Evolutionary conservation across 495 filamentous ascomycete species (phyloP), one percentile per base, ranked within the genome.

Genomic region (Penicillium parvum): DNA sequence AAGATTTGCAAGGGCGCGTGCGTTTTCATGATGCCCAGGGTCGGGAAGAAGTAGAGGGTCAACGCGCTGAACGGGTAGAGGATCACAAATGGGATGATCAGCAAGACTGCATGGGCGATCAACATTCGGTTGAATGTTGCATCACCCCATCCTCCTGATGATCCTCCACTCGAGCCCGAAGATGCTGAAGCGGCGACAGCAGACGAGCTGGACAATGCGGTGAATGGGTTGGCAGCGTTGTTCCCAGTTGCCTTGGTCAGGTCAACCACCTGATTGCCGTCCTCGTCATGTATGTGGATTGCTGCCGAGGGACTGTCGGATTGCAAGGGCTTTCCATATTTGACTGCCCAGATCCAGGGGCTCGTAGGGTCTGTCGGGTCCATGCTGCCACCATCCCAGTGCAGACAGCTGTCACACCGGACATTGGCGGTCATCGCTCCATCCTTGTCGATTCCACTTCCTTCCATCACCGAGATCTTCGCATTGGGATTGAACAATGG

Each of bases 281-380:
- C 26, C 12, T 35, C 38, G 49, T 80, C 74, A 58, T 95, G 89
- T 42, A 81, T 66, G 7, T 28, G 21, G 43, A 94, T 80, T 10
- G 35, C 41, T 0, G 73, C 77, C 5, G 58, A 61, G 3, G 50
- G 29, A 38, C 70, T 71, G 8, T 73, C 67, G 8, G 79, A 77
- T 23, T 76, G 67, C 32, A 91, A 52, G 1, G 82, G 49, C 0
- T 60, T 55, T 4, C 88, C 84, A 9, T 59, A 51, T 40, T 78
- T 79, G 58, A 74, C 72, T 2, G 82, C 83, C 53, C 73, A 83
- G 47, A 95, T 84, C 78, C 85, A 91, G 9, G 63, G 52, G 14
- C 74, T 72, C 5, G 50, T 58, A 1, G 69, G 56, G 20, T 55
- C 62, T 9, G 47, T 72, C 16, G 72, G 59, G 42, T 76, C 53